Conservation (phyloP, 805 yeast genomes). For the Suhomyces xylopsoci region DNA sequence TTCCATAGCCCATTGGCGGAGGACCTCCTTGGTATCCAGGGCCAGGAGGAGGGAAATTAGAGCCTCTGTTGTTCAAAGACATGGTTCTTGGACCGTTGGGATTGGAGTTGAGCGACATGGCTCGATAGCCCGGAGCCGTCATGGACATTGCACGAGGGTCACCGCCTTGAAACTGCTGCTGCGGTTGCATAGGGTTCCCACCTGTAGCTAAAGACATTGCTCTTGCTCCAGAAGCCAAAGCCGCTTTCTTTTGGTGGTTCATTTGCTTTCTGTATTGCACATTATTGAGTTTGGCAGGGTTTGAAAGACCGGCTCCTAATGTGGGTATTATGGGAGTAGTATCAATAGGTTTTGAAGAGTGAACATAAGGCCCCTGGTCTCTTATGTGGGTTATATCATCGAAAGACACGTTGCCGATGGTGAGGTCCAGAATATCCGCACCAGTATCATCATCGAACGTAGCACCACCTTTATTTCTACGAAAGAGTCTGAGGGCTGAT, state of each 20-base stretch:
- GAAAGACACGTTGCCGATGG: conserved; percentile 48
- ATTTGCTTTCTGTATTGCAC: conserved; percentile 67
- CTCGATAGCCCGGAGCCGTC: conserved; percentile 6
- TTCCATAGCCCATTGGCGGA: conserved; percentile 1
- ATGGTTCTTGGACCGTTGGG: conserved; percentile 30
- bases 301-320: conserved; percentile 25
- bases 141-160: conserved; percentile 15
- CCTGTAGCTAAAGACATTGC: conserved; percentile 42
- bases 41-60: conserved; percentile 6
- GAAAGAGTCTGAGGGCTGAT: conserved; percentile 43
- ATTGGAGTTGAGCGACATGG: conserved; percentile 12
- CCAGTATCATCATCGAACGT: conserved; percentile 38
- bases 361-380: conserved; percentile 66
- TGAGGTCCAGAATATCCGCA: conserved; percentile 32
- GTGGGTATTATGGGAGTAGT: conserved; percentile 79
- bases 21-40: neutral
- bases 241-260: conserved; percentile 63
- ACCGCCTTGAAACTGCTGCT: conserved; percentile 4
- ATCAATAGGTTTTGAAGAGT: conserved; percentile 37
- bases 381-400: conserved; percentile 62
- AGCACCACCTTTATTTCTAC: conserved; percentile 32
- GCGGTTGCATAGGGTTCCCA: conserved; percentile 26
- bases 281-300: conserved; percentile 34
- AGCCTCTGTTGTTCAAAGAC: conserved; percentile 16
- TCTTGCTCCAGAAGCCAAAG: conserved; percentile 45